Evolutionary conservation across 2,329 filamentous ascomycete genomes (phyloP), one percentile per base, ranked within the genome.

Genomic region (Aureobasidium zeae): DNA sequence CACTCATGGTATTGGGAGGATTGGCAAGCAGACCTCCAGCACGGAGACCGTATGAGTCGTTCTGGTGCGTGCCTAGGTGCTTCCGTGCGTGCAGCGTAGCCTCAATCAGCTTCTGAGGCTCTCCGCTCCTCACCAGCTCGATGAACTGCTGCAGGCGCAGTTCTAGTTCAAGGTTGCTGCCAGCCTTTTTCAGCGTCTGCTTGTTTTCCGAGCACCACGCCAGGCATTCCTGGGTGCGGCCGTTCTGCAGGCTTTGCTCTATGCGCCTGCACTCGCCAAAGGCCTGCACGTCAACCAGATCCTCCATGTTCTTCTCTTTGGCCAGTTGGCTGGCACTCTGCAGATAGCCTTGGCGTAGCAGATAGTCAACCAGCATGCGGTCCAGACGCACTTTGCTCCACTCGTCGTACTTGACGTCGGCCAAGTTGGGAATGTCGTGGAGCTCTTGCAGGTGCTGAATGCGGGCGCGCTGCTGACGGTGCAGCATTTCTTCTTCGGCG

Each of bases 141-240:
- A 96, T 88, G 61, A 88, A 96, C 61, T 96, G 88, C 62, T 98
- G 91, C 55, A 93, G 73, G 10, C 91, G 81, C 31, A 98, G 74
- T 71, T 94, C 86, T 57, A 94, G 94, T 63, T 98, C 91, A 12
- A 98, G 74, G 52, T 83, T 84, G 56, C 81, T 86, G 61, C 85
- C 81, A 64, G 85, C 82, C 70, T 91, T 94, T 58, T 87, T 84
- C 48, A 98, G 67, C 50, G 88, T 83, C 56, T 89, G 88, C 63
- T 93, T 91, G 63, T 95, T 94, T 56, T 96, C 89, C 12, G 73
- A 77, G 61, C 91, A 95, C 91, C 91, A 98, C 10, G 78, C 76
- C 44, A 98, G 64, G 16, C 87, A 88, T 55, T 93, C 84, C 25
- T 73, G 72, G 4, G 89, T 83, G 53, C 79, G 84, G 22, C 81